phyloP scores from a whole-genome alignment of 2,329 filamentous ascomycete species.

The Sarocladiaceae sp. region DNA sequence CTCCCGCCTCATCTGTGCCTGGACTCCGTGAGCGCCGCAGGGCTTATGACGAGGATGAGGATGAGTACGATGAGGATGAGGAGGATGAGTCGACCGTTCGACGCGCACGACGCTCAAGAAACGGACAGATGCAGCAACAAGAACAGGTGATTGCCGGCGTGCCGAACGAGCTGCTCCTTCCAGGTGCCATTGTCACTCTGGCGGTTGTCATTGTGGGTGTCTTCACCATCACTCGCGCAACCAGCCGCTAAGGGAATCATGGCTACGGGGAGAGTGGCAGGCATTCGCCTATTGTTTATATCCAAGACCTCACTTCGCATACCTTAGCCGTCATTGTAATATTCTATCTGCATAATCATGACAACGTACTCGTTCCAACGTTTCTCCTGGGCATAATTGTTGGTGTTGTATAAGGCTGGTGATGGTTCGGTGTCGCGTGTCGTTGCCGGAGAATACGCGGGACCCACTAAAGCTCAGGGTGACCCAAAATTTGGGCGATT shows the following conservation, averaged over 20 bases:
- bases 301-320: slow-evolving; percentile 3
- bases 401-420: too few species aligned
- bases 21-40: slow-evolving; percentile 45
- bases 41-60: slow-evolving; percentile 47
- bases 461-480: slow-evolving; percentile 9
- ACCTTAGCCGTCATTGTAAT: slow-evolving; percentile 5
- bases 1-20: slow-evolving; percentile 39
- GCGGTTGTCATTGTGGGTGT: slow-evolving; percentile 91
- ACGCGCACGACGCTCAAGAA: slow-evolving; percentile 34
- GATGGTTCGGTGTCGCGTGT: background rate
- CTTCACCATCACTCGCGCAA: slow-evolving; percentile 74
- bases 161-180: slow-evolving; percentile 87
- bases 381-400: too few species aligned
- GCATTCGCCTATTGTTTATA: slow-evolving; percentile 1
- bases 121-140: slow-evolving; percentile 45
- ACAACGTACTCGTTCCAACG: background rate
- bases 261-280: background rate
- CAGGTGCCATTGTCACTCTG: slow-evolving; percentile 90
- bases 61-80: slow-evolving; percentile 47
- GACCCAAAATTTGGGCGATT: slow-evolving; percentile 23
- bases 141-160: slow-evolving; percentile 87
- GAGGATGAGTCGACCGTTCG: slow-evolving; percentile 43
- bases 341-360: background rate
- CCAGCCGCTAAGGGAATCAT: slow-evolving; percentile 37
- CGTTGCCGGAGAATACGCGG: slow-evolving; percentile 16